Evolutionary conservation across 495 filamentous ascomycete species (phyloP).

Genomic region (Hyaloscypha bicolor): DNA sequence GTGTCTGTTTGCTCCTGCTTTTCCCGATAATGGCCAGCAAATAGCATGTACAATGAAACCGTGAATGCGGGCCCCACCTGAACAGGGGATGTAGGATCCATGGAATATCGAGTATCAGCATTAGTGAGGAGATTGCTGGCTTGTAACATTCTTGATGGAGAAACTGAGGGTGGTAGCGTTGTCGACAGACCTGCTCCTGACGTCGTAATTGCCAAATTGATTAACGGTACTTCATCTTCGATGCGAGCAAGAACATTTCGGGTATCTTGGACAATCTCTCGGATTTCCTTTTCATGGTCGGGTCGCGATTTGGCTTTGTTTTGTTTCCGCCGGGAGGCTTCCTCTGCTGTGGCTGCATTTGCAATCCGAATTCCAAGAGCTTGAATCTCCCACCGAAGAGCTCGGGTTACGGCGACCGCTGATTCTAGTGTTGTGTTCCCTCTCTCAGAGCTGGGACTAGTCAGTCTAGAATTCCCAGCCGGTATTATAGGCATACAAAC

Average conservation of each 20-base stretch:
- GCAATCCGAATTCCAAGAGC: slow-evolving; percentile 76
- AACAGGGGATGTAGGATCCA: slow-evolving; percentile 61
- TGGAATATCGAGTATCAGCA: slow-evolving; percentile 82
- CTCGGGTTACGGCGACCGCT: slow-evolving; percentile 82
- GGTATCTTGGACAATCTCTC: slow-evolving; percentile 71
- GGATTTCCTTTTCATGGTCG: slow-evolving; percentile 29
- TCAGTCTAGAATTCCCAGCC: slow-evolving; percentile 4
- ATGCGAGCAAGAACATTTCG: slow-evolving; percentile 75
- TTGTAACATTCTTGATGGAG: slow-evolving; percentile 88
- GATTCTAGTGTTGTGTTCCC: slow-evolving; percentile 95
- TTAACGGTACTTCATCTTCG: slow-evolving; percentile 90
- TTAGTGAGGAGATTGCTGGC: slow-evolving; percentile 90
- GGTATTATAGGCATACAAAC: slow-evolving; percentile 44
- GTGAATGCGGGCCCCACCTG: slow-evolving; percentile 90
- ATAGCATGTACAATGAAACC: slow-evolving; percentile 95
- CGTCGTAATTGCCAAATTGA: slow-evolving; percentile 94
- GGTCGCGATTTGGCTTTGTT: slow-evolving; percentile 46
- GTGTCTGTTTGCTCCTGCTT: slow-evolving; percentile 31
- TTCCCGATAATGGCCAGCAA: slow-evolving; percentile 67
- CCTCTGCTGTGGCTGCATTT: slow-evolving; percentile 67
- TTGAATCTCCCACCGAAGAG: slow-evolving; percentile 87
- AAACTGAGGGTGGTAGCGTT: slow-evolving; percentile 77
- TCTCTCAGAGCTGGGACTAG: slow-evolving; percentile 67
- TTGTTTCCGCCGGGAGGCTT: slow-evolving; percentile 53
- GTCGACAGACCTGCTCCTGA: slow-evolving; percentile 87